phyloP scores from a whole-genome alignment of 2,329 filamentous ascomycete genomes.

The Fusarium udum region DNA sequence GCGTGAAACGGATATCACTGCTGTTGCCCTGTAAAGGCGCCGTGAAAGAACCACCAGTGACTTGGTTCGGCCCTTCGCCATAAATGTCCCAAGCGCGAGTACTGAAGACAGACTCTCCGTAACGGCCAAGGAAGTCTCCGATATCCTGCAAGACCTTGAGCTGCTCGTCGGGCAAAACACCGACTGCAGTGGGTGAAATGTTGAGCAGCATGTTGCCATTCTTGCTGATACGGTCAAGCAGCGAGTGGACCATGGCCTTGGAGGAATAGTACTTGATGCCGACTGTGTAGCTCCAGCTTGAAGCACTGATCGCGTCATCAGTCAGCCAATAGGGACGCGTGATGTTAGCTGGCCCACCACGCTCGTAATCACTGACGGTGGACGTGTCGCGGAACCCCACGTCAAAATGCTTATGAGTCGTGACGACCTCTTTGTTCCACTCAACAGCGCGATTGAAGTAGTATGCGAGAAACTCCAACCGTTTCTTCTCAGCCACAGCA shows the following conservation, averaged over 20 bases:
- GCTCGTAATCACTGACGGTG: conserved; percentile 10
- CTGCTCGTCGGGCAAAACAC: neutral
- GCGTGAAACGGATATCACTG: conserved; percentile 11
- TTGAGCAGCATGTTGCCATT: conserved; percentile 16
- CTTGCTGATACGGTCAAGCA: conserved; percentile 12
- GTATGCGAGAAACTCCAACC: conserved; percentile 3
- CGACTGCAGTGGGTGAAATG: conserved; percentile 4
- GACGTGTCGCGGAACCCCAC: conserved; percentile 16
- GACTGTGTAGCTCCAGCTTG: conserved; percentile 12
- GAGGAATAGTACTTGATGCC: conserved; percentile 21
- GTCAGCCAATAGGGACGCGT: conserved; percentile 14
- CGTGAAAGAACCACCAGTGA: conserved; percentile 3
- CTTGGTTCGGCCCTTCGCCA: conserved; percentile 2
- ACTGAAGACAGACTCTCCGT: neutral
- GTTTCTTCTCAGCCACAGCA: neutral
- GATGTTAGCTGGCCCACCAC: conserved; percentile 4
- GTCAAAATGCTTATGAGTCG: conserved; percentile 14
- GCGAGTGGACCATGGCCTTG: conserved; percentile 10
- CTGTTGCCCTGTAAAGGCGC: conserved; percentile 9
- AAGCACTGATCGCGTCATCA: conserved; percentile 11
- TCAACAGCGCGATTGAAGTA: conserved; percentile 14
- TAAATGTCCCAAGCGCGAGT: conserved; percentile 15
- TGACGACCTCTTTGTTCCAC: conserved; percentile 10
- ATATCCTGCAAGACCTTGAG: conserved; percentile 11
- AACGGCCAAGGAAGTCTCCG: neutral